A percentile compares a stretch with the other conserved stretches of the same genome.
These are phyloP conservation scores for Selaginella moellendorffii DNA, from an alignment of 75 land plant genomes.

Conservation along the genomic window DNA sequence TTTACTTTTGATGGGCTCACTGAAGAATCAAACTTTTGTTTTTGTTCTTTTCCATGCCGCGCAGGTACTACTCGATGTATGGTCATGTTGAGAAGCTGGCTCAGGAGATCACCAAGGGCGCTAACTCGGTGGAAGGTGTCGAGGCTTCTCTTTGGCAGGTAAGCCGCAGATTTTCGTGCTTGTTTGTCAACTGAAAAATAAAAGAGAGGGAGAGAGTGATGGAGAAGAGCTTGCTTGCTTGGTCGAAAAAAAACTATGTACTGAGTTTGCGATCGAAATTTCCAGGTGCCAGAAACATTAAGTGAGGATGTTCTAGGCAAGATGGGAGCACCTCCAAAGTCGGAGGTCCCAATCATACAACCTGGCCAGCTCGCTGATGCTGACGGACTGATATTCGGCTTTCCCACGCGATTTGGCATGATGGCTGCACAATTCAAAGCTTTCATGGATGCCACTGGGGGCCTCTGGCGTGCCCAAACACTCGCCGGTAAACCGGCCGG, in stretches of 20 bases:
- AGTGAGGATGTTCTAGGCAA: constrained; percentile 60
- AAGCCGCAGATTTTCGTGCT: not conserved
- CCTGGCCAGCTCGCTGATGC: constrained; percentile 63
- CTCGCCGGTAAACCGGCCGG: constrained; percentile 96
- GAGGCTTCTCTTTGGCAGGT: constrained; percentile 90
- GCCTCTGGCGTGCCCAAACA: constrained; percentile 64
- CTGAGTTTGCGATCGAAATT: not conserved
- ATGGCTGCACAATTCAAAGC: constrained; percentile 98
- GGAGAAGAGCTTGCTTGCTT: not conserved
- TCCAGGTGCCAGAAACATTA: constrained; percentile 81
- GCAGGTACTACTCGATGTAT: constrained; percentile 91
- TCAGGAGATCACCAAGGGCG: constrained; percentile 81
- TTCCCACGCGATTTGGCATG: constrained; percentile 94
- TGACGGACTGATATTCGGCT: constrained; percentile 84
- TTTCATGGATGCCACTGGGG: constrained; percentile 83
- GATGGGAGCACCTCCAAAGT: constrained; percentile 82
- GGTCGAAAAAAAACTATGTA: not conserved
- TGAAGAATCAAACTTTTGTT: no score
- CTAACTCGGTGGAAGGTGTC: constrained; percentile 81
- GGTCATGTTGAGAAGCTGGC: constrained; percentile 85
- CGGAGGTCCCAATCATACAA: constrained; percentile 51
- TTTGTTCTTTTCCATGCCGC: no score
- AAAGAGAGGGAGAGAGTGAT: not conserved
- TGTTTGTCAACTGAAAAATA: not conserved
- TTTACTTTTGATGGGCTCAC: no score